phyloP scores from a whole-genome alignment of 768 basidiomycete genomes.

The Phaffia tasmanica region DNA sequence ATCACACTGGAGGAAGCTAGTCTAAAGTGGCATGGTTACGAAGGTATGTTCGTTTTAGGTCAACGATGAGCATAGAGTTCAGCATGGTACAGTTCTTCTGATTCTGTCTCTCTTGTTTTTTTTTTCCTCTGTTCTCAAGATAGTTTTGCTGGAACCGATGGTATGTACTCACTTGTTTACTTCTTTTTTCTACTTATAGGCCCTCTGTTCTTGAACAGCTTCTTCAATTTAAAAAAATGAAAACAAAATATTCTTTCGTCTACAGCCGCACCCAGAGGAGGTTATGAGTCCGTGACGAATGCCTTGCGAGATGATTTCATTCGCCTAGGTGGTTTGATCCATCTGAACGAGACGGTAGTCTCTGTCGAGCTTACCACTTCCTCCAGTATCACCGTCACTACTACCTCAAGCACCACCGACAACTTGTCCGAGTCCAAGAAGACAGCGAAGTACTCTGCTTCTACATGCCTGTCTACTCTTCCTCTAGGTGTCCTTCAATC shows the following conservation, averaged over 20 bases:
- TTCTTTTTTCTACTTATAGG: too few relatives aligned
- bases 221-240: background rate
- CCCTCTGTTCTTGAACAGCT: too few relatives aligned
- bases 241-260: background rate
- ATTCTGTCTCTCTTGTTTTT: background rate
- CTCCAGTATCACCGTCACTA: slow-evolving; percentile 1
- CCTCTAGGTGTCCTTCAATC: slow-evolving; percentile 32
- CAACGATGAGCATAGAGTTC: background rate
- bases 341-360: slow-evolving; percentile 12
- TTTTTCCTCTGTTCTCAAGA: slow-evolving; percentile 4
- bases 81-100: background rate
- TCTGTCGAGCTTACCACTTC: background rate
- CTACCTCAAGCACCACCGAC: background rate
- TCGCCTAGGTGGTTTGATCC: slow-evolving; percentile 8
- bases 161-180: background rate
- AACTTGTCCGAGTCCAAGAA: background rate
- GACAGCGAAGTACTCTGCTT: slow-evolving; percentile 13
- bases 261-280: slow-evolving; percentile 17
- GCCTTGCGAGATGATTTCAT: slow-evolving; percentile 9
- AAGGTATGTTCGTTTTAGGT: slow-evolving; percentile 3
- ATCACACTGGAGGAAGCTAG: slow-evolving; percentile 14
- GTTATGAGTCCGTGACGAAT: slow-evolving; percentile 16
- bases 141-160: slow-evolving; percentile 25
- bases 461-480: slow-evolving; percentile 25
- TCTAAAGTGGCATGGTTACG: slow-evolving; percentile 22